phyloP scores from a whole-genome alignment of 768 basidiomycete genomes.

The Mrakia frigida region DNA sequence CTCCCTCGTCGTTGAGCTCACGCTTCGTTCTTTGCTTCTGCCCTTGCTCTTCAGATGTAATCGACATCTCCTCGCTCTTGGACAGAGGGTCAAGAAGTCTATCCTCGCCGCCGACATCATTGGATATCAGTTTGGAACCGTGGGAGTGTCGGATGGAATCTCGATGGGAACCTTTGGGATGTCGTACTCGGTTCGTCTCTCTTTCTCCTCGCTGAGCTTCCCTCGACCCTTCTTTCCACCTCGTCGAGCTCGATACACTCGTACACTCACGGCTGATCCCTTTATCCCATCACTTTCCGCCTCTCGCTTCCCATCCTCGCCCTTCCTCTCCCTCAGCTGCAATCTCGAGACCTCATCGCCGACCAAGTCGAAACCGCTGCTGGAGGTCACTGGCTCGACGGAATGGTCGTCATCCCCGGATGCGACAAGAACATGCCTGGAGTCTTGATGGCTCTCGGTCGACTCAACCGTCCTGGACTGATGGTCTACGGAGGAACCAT shows the following conservation, averaged over 20 bases:
- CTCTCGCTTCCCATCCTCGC: background rate
- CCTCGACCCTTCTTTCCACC: background rate
- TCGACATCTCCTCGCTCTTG: conserved; percentile 81
- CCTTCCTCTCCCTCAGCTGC: conserved; percentile 57
- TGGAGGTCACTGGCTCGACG: conserved; percentile 96
- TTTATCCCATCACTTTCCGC: conserved; percentile 20
- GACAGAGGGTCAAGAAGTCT: conserved; percentile 79
- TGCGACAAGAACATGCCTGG: conserved; percentile 99
- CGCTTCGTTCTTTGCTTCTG: background rate
- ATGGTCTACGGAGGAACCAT: conserved; percentile 99
- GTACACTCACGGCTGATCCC: background rate
- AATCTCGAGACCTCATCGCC: conserved; percentile 94
- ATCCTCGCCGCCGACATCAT: conserved; percentile 63
- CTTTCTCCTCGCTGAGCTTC: background rate
- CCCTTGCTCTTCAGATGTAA: conserved; percentile 65
- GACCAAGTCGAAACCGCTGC: conserved; percentile 94
- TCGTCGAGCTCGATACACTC: background rate
- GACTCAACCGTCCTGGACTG: conserved; percentile 88
- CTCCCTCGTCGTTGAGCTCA: background rate
- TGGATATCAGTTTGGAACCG: conserved; percentile 95
- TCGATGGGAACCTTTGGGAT: conserved; percentile 95
- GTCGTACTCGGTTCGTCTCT: conserved; percentile 52
- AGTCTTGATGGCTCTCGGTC: conserved; percentile 91
- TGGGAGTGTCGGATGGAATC: conserved; percentile 96
- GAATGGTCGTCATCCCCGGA: conserved; percentile 93